Base-by-base conservation (phyloP, 257 asterid genomes). In the Primulina eburnea region DNA sequence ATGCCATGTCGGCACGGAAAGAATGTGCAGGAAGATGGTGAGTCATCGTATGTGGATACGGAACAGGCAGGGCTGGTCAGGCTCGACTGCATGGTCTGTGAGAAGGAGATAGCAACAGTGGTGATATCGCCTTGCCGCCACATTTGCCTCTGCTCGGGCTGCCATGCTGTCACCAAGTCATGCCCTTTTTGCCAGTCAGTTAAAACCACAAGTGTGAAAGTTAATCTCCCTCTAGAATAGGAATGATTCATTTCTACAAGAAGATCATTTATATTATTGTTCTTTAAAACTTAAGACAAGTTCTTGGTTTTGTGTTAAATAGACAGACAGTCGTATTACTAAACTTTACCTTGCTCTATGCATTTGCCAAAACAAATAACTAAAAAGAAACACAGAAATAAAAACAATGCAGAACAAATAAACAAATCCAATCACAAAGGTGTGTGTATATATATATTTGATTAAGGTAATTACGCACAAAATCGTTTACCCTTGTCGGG, bases 91-190 rank as follows among this genome's bases (percentile, higher is more conserved):
- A 67, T 61, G 65, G 73, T 18, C 0, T 86, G 95, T 26, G 59
- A 59, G 71, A 69, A 70, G 16, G 60, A 55, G 68, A 55, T 72
- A n/a, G 84, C 92, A 1, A 78, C 79, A 0, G 29, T 82, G 77
- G 73, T 86, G 82, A 21, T 84, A 71, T 81, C 77, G 84, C 88
- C 87, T 1, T 86, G 96, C 70, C 80, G 86, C 57, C 95, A 86
- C 34, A 62, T 88, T 8, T 78, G 90, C 24, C 59, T 83, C 4
- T 88, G 90, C 68, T 33, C 14, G 3, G 8, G 29, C 1, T 88
- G 92, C 33, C 77, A 83, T 0, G 63, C 2, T 1, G 12, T 0
- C 0, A 34, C 62, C 1, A 58, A 3, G 14, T 11, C 16, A 28
- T 89, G 96, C 83, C 92, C 90, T 0, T 82, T 79, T 71, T 86